Percentiles rank a stretch among this genome's conserved stretches.
Conservation (phyloP, 1,139 yeast species). For the Scheffersomyces lignicola region DNA sequence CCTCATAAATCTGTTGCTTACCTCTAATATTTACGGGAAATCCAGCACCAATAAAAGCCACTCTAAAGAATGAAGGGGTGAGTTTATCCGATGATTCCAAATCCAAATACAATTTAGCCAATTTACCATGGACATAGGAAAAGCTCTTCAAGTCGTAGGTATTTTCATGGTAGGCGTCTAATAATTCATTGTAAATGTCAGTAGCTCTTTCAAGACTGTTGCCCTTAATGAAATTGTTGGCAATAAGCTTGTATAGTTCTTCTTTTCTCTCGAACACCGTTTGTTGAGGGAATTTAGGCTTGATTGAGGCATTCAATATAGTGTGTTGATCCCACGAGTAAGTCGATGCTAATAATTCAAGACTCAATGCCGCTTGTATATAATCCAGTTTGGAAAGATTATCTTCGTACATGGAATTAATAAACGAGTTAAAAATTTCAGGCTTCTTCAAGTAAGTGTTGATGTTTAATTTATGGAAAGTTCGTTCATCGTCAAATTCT, state of each 20-base stretch:
- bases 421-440: slow-evolving; percentile 74
- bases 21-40: slow-evolving; percentile 79
- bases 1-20: slow-evolving; percentile 79
- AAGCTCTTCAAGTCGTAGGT: slow-evolving; percentile 78
- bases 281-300: slow-evolving; percentile 78
- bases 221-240: slow-evolving; percentile 70
- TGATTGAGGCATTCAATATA: slow-evolving; percentile 54
- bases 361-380: slow-evolving; percentile 81
- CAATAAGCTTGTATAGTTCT: slow-evolving; percentile 67
- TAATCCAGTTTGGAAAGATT: slow-evolving; percentile 60
- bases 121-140: slow-evolving; percentile 68
- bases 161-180: slow-evolving; percentile 70
- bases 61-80: slow-evolving; percentile 78
- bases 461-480: slow-evolving; percentile 76
- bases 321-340: slow-evolving; percentile 72
- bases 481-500: slow-evolving; percentile 85
- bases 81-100: slow-evolving; percentile 72
- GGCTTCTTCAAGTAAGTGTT: slow-evolving; percentile 78
- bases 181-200: slow-evolving; percentile 72
- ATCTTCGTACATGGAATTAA: slow-evolving; percentile 71
- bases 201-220: slow-evolving; percentile 76
- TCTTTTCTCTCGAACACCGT: slow-evolving; percentile 82
- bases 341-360: slow-evolving; percentile 76
- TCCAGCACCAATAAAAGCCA: slow-evolving; percentile 80
- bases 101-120: slow-evolving; percentile 66